Base-by-base conservation (phyloP, 2,329 filamentous ascomycete genomes). In the Cordyceps farinosa region DNA sequence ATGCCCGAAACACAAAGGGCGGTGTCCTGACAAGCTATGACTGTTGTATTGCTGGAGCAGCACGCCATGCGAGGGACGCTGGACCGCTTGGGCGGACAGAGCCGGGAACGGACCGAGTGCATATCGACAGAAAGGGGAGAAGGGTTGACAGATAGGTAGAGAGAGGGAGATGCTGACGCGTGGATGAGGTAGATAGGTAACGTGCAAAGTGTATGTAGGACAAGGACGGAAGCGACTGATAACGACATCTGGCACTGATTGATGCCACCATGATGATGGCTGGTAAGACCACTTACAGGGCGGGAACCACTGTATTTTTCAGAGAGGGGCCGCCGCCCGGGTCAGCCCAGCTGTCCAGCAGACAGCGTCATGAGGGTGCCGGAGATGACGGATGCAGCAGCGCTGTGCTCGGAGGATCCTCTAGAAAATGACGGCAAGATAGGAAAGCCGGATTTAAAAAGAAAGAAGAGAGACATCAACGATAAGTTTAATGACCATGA, bases 331-430 rank as follows among this genome's bases (percentile, higher is more conserved):
- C 15, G n/a, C 27, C n/a, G 17, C 50, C 13, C 36, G 40, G 34
- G 60, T 62, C 60, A 62, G 60, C 38, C 50, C 34, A 51, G 22
- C 34, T 10, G 42, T 22, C 15, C 60, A 62, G 60, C 60, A 44
- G 60, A 55, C 51, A 34, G 52, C 13, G 51, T 55, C 60, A 50
- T 50, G 51, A 30, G 34, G 22, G 32, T 45, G 27, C 3, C 1
- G 38, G 48, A 11, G 17, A 22, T 13, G 7, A 22, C 29, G 15
- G 27, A 5, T 40, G 38, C 30, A 30, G 30, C 34, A 17, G 32
- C 22, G 22, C 13, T 44, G 38, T 27, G 5, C 32, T 17, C 3
- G 17, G 17, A 38, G 11, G 9, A 42, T 40, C 11, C 38, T 5
- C 38, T 40, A 40, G 38, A 15, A 15, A 5, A 40, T 9, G 4